Evolutionary conservation across 768 basidiomycete species (phyloP).

Genomic region (Termitomyces sp.): DNA sequence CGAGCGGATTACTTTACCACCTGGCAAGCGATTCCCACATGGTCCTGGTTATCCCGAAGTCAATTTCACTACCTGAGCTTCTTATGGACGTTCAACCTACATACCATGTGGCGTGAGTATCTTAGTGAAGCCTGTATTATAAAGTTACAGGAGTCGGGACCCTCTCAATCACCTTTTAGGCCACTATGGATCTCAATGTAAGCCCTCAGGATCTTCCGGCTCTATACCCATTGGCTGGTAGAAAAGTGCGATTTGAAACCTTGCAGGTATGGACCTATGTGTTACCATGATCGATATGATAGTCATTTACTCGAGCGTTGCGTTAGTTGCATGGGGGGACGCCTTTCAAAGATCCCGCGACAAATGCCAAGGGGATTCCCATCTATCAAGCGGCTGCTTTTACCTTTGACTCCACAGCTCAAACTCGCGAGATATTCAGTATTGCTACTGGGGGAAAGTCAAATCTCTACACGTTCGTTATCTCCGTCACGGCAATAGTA

Average conservation of each 20-base stretch:
- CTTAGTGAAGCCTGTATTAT: background rate
- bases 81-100: background rate
- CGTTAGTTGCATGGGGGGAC: conserved; percentile 59
- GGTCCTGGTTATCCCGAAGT: background rate
- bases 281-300: background rate
- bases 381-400: conserved; percentile 59
- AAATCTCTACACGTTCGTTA: conserved; percentile 6
- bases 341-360: conserved; percentile 46
- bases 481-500: background rate
- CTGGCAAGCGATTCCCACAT: background rate
- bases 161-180: background rate
- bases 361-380: conserved; percentile 59
- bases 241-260: conserved; percentile 55
- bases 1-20: background rate
- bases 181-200: conserved; percentile 11
- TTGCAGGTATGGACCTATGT: conserved; percentile 4
- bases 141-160: background rate
- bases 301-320: background rate
- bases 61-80: background rate
- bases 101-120: background rate
- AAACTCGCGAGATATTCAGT: conserved; percentile 26
- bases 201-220: conserved; percentile 10
- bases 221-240: conserved; percentile 21
- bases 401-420: conserved; percentile 46
- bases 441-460: conserved; percentile 3